These are phyloP conservation scores for Populus deltoides DNA, from an alignment of 345 rosid species.

Conservation along the genomic window DNA sequence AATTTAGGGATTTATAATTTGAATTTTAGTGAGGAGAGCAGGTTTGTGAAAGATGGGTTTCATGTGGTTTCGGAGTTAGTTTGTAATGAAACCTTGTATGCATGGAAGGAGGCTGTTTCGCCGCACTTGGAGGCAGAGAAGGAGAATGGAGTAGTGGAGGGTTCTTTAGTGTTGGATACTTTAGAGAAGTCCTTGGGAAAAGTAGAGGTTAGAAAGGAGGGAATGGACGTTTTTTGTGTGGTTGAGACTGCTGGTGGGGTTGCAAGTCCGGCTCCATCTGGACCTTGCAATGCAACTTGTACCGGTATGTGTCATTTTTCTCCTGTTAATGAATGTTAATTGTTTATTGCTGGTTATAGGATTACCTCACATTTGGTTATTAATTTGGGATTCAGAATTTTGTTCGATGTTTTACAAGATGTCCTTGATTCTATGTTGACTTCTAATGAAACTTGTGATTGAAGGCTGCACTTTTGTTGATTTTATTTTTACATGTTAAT, in stretches of 20 bases:
- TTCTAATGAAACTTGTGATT: neutral
- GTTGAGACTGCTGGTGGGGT: slow-evolving; percentile 97
- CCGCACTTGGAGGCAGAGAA: slow-evolving; percentile 88
- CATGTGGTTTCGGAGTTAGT: slow-evolving; percentile 39
- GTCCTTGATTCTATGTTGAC: neutral
- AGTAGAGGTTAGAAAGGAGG: slow-evolving; percentile 27
- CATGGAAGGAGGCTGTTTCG: slow-evolving; percentile 86
- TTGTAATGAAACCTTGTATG: slow-evolving; percentile 68
- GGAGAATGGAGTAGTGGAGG: slow-evolving; percentile 51
- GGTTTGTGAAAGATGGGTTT: slow-evolving; percentile 19
- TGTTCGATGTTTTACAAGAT: neutral
- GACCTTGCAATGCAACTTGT: slow-evolving; percentile 86
- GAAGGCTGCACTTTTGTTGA: neutral
- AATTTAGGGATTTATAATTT: slow-evolving; percentile 44
- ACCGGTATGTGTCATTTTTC: slow-evolving; percentile 41
- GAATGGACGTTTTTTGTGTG: slow-evolving; percentile 47
- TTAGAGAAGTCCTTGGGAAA: slow-evolving; percentile 47
- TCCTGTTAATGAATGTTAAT: neutral
- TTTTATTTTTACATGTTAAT: neutral
- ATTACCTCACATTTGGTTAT: neutral
- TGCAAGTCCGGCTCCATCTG: slow-evolving; percentile 89
- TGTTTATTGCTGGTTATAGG: too few relatives aligned
- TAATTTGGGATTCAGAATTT: neutral
- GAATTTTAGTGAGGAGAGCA: slow-evolving; percentile 44
- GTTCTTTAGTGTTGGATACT: slow-evolving; percentile 42